Conservation (phyloP, 2,329 filamentous ascomycete genomes). For the Aspergillus arachidicola region DNA sequence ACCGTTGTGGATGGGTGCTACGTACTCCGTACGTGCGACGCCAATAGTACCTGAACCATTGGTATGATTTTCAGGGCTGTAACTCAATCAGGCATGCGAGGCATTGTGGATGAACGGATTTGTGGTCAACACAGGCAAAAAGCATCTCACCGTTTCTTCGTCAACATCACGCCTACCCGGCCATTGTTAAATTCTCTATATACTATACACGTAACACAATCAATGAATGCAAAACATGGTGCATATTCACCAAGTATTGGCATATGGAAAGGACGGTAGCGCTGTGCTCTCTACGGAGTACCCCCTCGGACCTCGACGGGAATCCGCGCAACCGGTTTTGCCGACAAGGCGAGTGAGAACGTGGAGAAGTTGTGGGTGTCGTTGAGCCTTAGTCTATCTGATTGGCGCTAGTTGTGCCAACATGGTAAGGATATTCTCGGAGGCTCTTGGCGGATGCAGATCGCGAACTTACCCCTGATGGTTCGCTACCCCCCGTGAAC, state of each 20-base stretch:
- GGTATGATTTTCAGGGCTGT: neutral
- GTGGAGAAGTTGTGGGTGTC: neutral
- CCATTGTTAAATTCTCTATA: neutral
- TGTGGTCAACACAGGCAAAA: neutral
- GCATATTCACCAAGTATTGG: too few species aligned
- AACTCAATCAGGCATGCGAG: neutral
- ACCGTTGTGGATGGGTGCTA: neutral
- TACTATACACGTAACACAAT: too few species aligned
- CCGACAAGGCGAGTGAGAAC: neutral
- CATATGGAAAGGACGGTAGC: neutral
- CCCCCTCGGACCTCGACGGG: neutral
- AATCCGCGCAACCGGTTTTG: neutral
- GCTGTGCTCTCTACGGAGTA: neutral
- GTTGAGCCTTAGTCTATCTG: neutral
- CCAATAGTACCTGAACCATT: neutral
- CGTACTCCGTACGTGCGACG: neutral
- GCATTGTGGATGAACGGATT: neutral
- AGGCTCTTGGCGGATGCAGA: neutral
- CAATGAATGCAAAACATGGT: neutral
- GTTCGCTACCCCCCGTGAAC: neutral
- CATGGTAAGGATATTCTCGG: neutral
- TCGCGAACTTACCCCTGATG: neutral
- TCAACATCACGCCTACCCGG: neutral
- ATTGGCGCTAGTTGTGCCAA: neutral
- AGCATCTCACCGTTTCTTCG: accelerated